A percentile compares a stretch with the other conserved stretches of the same genome.
These are phyloP conservation scores for Flaveria trinervia DNA, from an alignment of 129 eudicot genomes.

Conservation along the genomic window DNA sequence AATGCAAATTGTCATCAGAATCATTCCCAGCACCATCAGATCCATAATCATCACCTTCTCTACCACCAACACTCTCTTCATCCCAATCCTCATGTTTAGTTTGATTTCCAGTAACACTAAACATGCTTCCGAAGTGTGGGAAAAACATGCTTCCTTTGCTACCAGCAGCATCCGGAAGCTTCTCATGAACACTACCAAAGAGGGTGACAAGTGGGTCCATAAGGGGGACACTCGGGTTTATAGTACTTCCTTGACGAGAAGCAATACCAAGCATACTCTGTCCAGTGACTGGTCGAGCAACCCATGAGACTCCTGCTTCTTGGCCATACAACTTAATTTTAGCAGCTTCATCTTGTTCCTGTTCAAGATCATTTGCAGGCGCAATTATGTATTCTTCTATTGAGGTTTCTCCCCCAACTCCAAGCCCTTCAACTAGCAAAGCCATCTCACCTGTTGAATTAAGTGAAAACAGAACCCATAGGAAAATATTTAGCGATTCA, in stretches of 20 bases:
- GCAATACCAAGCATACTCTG: conserved; percentile 74
- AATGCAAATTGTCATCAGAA: conserved; percentile 74
- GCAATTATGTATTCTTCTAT: conserved; percentile 76
- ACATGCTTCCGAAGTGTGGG: conserved; percentile 95
- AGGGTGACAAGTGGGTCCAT: conserved; percentile 96
- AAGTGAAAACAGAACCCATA: neutral
- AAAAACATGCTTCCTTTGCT: conserved; percentile 92
- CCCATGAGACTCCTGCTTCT: conserved; percentile 85
- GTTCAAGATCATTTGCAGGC: conserved; percentile 67
- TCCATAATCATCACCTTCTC: conserved; percentile 54
- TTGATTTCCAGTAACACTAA: conserved; percentile 72
- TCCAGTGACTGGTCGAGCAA: conserved; percentile 80
- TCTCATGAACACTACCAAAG: conserved; percentile 86
- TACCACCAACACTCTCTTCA: conserved; percentile 62
- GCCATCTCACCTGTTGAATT: conserved; percentile 81
- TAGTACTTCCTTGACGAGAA: conserved; percentile 80
- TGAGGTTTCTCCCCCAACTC: conserved; percentile 80
- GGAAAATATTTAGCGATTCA: neutral
- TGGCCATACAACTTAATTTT: conserved; percentile 72
- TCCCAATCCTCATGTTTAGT: conserved; percentile 81
- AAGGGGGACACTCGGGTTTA: conserved; percentile 52
- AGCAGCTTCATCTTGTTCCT: conserved; percentile 54
- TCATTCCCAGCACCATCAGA: conserved; percentile 56
- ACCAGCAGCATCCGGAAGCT: conserved; percentile 78
- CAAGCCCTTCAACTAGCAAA: conserved; percentile 84